Percentiles rank a stretch among this genome's conserved stretches.
These are phyloP conservation scores for Primulina eburnea DNA, from an alignment of 257 asterid genomes.

Conservation along the genomic window DNA sequence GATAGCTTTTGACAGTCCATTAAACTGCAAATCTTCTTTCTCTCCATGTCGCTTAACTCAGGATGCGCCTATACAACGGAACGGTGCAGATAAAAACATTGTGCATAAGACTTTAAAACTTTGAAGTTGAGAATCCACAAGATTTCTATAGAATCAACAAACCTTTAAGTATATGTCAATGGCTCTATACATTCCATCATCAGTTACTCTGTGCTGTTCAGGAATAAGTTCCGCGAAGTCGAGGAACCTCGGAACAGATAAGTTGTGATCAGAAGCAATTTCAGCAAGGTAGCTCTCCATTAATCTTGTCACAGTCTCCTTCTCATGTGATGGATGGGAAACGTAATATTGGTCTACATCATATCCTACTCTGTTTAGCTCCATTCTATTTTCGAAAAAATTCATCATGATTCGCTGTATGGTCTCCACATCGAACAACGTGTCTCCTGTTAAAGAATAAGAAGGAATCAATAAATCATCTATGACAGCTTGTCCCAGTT, in stretches of 20 bases:
- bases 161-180: slow-evolving; percentile 90
- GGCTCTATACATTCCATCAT: slow-evolving; percentile 87
- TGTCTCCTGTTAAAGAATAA: slow-evolving; percentile 61
- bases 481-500: slow-evolving; percentile 74
- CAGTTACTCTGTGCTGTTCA: slow-evolving; percentile 59
- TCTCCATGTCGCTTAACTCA: slow-evolving; percentile 66
- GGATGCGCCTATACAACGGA: slow-evolving; percentile 68
- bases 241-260: slow-evolving; percentile 51
- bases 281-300: slow-evolving; percentile 75
- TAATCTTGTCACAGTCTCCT: slow-evolving; percentile 53
- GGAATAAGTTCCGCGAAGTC: slow-evolving; percentile 65
- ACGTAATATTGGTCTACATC: slow-evolving; percentile 36
- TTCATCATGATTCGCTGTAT: slow-evolving; percentile 60
- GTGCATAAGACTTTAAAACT: background rate
- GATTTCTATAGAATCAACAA: background rate
- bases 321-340: slow-evolving; percentile 36
- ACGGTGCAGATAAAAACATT: background rate
- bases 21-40: slow-evolving; percentile 74
- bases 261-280: slow-evolving; percentile 63
- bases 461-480: slow-evolving; percentile 79
- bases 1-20: slow-evolving; percentile 95
- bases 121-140: too few species aligned
- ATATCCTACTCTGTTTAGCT: slow-evolving; percentile 29
- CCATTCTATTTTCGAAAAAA: slow-evolving; percentile 54
- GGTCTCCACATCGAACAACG: slow-evolving; percentile 72